Evolutionary conservation across 169 alveolate genomes (phyloP).

Genomic region (Fabrea salina): DNA sequence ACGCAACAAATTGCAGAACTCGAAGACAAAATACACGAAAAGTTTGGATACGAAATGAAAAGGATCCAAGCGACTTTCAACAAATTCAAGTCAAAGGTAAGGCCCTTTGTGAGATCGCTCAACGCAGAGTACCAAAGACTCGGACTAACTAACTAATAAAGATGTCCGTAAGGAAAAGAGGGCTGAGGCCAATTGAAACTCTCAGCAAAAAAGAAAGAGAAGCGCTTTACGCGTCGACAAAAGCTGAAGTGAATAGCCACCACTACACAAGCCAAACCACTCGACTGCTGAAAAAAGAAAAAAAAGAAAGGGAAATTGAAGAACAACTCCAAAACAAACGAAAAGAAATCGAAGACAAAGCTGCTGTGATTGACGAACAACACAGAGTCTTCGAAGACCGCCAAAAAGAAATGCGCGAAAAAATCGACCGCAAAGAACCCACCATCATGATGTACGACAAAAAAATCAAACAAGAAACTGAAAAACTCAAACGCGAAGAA

Average conservation of each 20-base stretch:
- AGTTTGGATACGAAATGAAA: too few species aligned
- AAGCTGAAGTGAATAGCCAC: not conserved
- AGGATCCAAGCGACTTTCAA: too few species aligned
- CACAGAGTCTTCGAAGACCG: not conserved
- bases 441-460: not conserved
- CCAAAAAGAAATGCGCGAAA: not conserved
- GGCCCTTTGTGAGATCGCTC: too few species aligned
- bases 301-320: constrained; percentile 17
- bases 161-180: constrained; percentile 6
- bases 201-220: constrained; percentile 10
- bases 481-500: constrained; percentile 14
- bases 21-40: too few species aligned
- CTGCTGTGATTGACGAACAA: not conserved
- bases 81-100: too few species aligned
- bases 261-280: constrained; percentile 26
- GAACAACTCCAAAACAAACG: not conserved
- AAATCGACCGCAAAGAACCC: not conserved
- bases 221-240: not conserved
- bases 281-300: constrained; percentile 25
- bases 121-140: too few species aligned
- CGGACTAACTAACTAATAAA: not conserved
- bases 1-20: too few species aligned
- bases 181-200: constrained; percentile 10
- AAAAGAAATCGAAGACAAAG: not conserved
- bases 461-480: constrained; percentile 20